Evolutionary conservation across 2,329 filamentous ascomycete species (phyloP).

Genomic region (Lasiodiplodia hormozganensis): DNA sequence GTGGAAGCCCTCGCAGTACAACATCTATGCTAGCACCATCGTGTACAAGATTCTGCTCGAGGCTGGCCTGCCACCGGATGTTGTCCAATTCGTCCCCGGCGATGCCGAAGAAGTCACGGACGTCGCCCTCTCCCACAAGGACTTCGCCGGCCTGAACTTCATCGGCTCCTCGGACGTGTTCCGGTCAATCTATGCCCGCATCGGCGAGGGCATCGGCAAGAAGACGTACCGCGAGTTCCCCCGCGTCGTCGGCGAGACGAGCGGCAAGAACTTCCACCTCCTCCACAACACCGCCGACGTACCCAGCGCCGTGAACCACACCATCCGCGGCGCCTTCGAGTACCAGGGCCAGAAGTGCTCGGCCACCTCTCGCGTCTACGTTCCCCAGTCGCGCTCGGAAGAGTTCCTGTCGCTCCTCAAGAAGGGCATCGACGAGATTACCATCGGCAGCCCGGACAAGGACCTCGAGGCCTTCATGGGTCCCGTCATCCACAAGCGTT

Average conservation of each 20-base stretch:
- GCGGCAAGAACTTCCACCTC: conserved; percentile 92
- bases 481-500: conserved; percentile 81
- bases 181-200: conserved; percentile 86
- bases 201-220: conserved; percentile 79
- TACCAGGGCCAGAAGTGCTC: conserved; percentile 93
- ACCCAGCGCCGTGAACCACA: conserved; percentile 79
- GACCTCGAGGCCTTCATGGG: conserved; percentile 82
- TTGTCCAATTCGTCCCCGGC: conserved; percentile 92
- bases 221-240: conserved; percentile 85
- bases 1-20: conserved; percentile 93
- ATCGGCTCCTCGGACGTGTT: conserved; percentile 93
- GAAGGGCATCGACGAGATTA: conserved; percentile 72
- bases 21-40: conserved; percentile 87
- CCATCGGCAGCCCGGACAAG: conserved; percentile 69
- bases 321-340: conserved; percentile 85
- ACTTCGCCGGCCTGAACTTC: conserved; percentile 91
- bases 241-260: conserved; percentile 87
- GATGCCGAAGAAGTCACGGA: conserved; percentile 84
- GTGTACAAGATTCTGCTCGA: conserved; percentile 90
- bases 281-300: conserved; percentile 79
- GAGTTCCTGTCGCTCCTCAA: conserved; percentile 72
- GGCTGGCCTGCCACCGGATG: conserved; percentile 84
- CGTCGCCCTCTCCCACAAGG: conserved; percentile 74
- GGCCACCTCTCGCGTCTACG: conserved; percentile 80
- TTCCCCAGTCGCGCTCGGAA: conserved; percentile 76